Percentiles rank a stretch among this genome's conserved stretches.
These are phyloP conservation scores for Elongisporangium undulatum DNA, from an alignment of 352 stramenopile species.

Conservation along the genomic window DNA sequence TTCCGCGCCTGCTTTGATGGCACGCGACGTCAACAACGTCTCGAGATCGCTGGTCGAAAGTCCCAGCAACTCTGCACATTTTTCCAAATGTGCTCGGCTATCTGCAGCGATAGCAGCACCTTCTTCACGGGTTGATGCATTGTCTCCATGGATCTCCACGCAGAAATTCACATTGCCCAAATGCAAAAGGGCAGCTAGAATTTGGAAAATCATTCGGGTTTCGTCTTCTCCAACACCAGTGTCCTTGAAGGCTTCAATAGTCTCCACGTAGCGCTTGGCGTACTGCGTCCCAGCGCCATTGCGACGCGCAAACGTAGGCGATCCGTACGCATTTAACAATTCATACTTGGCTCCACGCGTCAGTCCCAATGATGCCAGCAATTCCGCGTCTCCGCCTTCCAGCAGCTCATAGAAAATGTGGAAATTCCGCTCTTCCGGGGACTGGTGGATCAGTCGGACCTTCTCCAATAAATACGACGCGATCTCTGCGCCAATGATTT, in stretches of 20 bases:
- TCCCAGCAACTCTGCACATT: slow-evolving; percentile 87
- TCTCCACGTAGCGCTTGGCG: slow-evolving; percentile 54
- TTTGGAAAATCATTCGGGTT: slow-evolving; percentile 50
- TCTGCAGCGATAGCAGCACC: slow-evolving; percentile 36
- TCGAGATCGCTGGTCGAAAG: slow-evolving; percentile 80
- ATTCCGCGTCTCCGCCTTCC: slow-evolving; percentile 65
- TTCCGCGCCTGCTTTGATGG: slow-evolving; percentile 92
- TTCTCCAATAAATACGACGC: slow-evolving; percentile 97
- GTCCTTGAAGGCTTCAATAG: slow-evolving; percentile 70
- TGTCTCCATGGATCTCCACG: slow-evolving; percentile 9
- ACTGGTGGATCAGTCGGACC: slow-evolving; percentile 93
- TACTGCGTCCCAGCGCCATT: slow-evolving; percentile 41
- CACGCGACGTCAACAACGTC: slow-evolving; percentile 82
- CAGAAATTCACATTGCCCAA: slow-evolving; percentile 93
- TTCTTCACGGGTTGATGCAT: slow-evolving; percentile 28
- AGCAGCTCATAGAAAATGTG: slow-evolving; percentile 96
- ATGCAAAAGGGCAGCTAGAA: slow-evolving; percentile 92
- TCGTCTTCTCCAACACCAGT: slow-evolving; percentile 57
- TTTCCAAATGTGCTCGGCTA: slow-evolving; percentile 50
- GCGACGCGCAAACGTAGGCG: slow-evolving; percentile 19
- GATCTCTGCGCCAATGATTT: slow-evolving; percentile 92
- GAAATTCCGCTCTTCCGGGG: slow-evolving; percentile 90
- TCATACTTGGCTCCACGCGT: slow-evolving; percentile 76
- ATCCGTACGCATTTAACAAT: slow-evolving; percentile 85
- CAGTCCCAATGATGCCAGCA: slow-evolving; percentile 60